Evolutionary conservation across 495 filamentous ascomycete genomes (phyloP).

Genomic region (Penicillium malachiteum): DNA sequence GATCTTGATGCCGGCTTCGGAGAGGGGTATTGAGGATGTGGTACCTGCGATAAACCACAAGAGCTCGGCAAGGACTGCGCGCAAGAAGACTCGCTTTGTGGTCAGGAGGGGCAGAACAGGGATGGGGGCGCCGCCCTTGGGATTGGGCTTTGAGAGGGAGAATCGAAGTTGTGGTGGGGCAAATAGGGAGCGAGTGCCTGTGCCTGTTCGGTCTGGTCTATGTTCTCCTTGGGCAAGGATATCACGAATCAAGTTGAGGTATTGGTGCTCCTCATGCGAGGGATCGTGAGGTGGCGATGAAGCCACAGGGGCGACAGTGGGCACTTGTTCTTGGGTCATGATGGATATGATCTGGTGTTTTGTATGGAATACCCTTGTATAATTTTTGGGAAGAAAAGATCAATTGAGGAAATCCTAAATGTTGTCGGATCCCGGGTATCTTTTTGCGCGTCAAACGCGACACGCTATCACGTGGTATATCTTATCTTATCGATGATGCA

Average conservation of each 20-base stretch:
- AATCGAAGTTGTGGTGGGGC: slow-evolving; percentile 85
- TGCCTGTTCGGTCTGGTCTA: slow-evolving; percentile 86
- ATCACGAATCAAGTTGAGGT: slow-evolving; percentile 70
- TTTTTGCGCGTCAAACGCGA: slow-evolving; percentile 19
- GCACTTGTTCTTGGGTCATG: slow-evolving; percentile 27
- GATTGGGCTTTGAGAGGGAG: slow-evolving; percentile 62
- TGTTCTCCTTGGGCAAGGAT: slow-evolving; percentile 77
- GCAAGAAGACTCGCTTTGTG: slow-evolving; percentile 93
- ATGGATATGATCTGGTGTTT: neutral
- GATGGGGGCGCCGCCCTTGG: slow-evolving; percentile 30
- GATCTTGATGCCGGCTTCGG: slow-evolving; percentile 81
- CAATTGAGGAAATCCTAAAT: neutral
- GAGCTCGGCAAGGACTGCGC: slow-evolving; percentile 87
- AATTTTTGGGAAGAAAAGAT: neutral
- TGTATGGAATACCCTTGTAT: neutral
- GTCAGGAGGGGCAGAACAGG: slow-evolving; percentile 87
- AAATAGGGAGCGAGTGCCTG: slow-evolving; percentile 86
- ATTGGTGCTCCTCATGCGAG: slow-evolving; percentile 71
- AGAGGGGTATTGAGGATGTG: slow-evolving; percentile 75
- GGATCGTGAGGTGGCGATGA: slow-evolving; percentile 20
- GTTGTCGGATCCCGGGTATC: neutral
- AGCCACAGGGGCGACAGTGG: slow-evolving; percentile 9
- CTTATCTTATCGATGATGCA: slow-evolving; percentile 4
- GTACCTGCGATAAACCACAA: slow-evolving; percentile 91
- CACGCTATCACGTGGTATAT: slow-evolving; percentile 17